Conservation (phyloP, 306 rosid genomes). For the Rosa lucieae region DNA sequence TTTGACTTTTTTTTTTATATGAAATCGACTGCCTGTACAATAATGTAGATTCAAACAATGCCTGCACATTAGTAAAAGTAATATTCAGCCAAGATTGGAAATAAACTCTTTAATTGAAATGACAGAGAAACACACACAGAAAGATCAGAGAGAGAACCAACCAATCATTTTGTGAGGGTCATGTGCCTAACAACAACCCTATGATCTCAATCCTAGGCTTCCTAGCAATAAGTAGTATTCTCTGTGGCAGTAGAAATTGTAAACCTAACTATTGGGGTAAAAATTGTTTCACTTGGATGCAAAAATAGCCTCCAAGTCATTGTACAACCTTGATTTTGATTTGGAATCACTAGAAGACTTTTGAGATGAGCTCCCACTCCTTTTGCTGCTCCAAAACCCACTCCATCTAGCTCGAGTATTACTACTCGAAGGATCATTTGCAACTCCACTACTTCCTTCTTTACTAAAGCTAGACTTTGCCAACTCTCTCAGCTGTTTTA, state of each 20-base stretch:
- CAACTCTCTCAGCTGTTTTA: conserved; percentile 58
- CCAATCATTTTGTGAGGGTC: neutral
- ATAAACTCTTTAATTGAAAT: neutral
- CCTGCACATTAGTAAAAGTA: neutral
- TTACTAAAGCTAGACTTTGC: conserved; percentile 70
- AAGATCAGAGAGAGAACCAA: neutral
- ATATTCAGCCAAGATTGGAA: neutral
- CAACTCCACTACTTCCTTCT: conserved; percentile 46
- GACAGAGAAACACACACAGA: neutral
- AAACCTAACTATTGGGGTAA: neutral
- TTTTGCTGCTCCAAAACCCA: conserved; percentile 57
- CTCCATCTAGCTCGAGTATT: conserved; percentile 48
- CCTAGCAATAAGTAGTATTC: neutral
- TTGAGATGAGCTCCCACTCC: conserved; percentile 59
- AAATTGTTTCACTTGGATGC: conserved; percentile 59
- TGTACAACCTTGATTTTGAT: conserved; percentile 53
- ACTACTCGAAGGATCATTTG: conserved; percentile 76
- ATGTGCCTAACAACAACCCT: neutral
- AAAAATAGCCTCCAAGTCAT: conserved; percentile 92
- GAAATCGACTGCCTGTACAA: neutral
- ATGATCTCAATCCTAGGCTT: neutral
- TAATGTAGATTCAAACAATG: neutral
- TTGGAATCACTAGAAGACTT: conserved; percentile 50
- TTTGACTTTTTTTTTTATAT: neutral
- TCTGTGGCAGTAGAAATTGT: neutral